Evolutionary conservation across 1,284 basidiomycete species (phyloP).

Genomic region (Fomes fomentarius): DNA sequence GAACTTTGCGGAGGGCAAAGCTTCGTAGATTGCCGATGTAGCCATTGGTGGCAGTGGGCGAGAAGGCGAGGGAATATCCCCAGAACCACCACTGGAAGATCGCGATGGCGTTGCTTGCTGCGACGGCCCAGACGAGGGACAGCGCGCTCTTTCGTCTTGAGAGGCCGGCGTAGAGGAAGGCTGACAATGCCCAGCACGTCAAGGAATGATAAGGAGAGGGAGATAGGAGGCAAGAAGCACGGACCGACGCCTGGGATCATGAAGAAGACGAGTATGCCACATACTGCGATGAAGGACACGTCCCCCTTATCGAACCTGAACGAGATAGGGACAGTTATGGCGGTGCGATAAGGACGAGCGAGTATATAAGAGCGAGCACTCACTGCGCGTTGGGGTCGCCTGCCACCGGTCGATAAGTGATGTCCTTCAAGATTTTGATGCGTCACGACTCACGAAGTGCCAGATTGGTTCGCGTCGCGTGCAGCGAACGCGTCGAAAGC

Average conservation of each 20-base stretch:
- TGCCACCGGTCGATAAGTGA: background rate
- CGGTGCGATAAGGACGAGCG: background rate
- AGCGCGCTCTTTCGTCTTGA: conserved; percentile 77
- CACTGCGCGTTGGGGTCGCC: conserved; percentile 22
- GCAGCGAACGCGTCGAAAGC: conserved; percentile 7
- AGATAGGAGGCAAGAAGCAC: conserved; percentile 13
- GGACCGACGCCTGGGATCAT: conserved; percentile 79
- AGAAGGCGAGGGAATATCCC: conserved; percentile 87
- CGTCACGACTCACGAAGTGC: conserved; percentile 14
- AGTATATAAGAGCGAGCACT: no score
- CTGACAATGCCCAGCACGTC: conserved; percentile 33
- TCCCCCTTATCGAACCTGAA: conserved; percentile 70
- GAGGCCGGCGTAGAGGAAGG: conserved; percentile 89
- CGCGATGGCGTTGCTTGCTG: conserved; percentile 74
- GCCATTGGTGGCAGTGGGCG: conserved; percentile 72
- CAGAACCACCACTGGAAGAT: conserved; percentile 92
- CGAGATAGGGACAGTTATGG: background rate
- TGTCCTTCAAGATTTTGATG: background rate
- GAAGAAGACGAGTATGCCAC: conserved; percentile 80
- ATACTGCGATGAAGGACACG: conserved; percentile 76
- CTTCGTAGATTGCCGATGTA: conserved; percentile 81
- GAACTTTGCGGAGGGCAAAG: conserved; percentile 74
- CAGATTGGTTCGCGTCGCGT: background rate
- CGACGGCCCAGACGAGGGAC: conserved; percentile 70
- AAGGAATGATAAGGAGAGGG: background rate